Evolutionary conservation across 129 eudicot genomes (phyloP), one percentile per base, ranked within the genome.

Genomic region (Flaveria trinervia): DNA sequence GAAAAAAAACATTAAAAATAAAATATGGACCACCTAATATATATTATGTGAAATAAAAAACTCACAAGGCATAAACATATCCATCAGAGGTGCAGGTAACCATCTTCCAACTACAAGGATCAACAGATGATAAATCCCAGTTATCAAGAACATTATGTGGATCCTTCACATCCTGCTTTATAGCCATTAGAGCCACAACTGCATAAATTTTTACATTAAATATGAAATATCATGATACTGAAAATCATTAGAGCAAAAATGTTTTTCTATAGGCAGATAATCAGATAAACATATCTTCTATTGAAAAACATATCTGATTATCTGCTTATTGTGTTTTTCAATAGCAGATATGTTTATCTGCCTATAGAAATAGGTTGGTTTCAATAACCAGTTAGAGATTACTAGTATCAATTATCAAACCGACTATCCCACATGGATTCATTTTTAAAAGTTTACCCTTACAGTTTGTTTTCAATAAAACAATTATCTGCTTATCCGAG

Each of bases 91-190:
- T 71, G 81, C 99, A 94, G 13, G 96, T 94, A 68, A 94, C 77
- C 99, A 94, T 91, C 64, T 92, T 86, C 99, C 99, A 94, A 79
- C 99, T 86, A 84, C 99, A 94, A 70, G 99, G 99, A 88, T 94
- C 99, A 59, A 94, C 99, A 69, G 96, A 89, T 22, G 84, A 85
- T 6, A 80, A 80, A 81, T 94, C 99, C 99, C 99, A 94, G 36
- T 84, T 86, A 74, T 94, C 92, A 68, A 94, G 87, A 55, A 92
- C 89, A 81, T 94, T 88, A 46, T 89, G 87, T 33, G 97, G 99
- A 76, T 94, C 99, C 71, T 72, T 76, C 22, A 94, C 45, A 30
- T 73, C 87, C 76, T 65, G 84, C 57, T 94, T 94, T 74, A 94
- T 89, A 15, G 96, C 89, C 87, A 94, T 89, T 82, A 94, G 77